Evolutionary conservation across 257 asterid species (phyloP), one percentile per base, ranked within the genome.

Genomic region (Parsonsia alboflavescens): DNA sequence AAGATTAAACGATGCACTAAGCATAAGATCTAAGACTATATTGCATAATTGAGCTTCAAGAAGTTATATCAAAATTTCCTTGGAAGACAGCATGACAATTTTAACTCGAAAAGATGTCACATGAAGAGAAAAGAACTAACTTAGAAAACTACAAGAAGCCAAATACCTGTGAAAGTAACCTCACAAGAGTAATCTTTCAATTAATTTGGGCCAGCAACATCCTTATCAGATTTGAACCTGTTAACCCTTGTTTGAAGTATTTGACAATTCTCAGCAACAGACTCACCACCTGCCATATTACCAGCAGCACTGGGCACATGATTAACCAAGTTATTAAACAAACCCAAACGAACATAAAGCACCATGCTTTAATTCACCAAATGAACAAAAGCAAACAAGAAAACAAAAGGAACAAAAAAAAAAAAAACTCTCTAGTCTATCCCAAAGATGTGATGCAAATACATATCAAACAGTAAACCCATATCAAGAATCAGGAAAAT

Each of bases 161-260:
- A 72, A 67, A 73, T 84, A 90, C 97, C 99, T 13, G 90, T 87
- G 84, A 94, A 94, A 62, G 86, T 82, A 69, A 94, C 62, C 78
- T 94, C 97, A 78, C 99, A 94, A 67, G 99, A 94, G 83, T 89
- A 92, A 79, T 82, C 86, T 88, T 86, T 84, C 84, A 94, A 80
- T 69, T 68, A 75, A 52, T 88, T 81, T 49, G 66, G 68, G 73
- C 86, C 93, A 68, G 89, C 71, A 58, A 78, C 88, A 70, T 82
- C 86, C 82, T 90, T 90, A 74, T 87, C 86, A 11, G 97, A 73
- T 77, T 94, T 94, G 19, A 85, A 86, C 80, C 98, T 80, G 78
- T 92, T 94, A 13, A 94, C 98, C 83, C 96, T 92, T 2, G 98
- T 94, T 76, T 94, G 99, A 65, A 94, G 91, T 79, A 94, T 94